phyloP scores from a whole-genome alignment of 225 moss, liverwort and hornwort species.

The Rhytidiadelphus loreus region DNA sequence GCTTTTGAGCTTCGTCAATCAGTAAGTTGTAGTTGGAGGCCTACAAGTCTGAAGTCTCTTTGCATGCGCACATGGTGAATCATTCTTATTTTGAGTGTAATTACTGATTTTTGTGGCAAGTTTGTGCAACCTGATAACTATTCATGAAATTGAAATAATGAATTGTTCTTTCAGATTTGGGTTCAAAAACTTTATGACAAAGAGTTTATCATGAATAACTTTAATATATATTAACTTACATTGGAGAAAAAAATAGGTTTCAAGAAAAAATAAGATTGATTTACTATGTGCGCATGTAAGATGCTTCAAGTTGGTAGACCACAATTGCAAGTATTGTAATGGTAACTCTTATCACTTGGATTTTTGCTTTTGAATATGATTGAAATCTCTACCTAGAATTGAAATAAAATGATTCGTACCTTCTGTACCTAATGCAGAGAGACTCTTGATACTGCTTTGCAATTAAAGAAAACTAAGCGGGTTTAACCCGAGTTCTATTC shows the following conservation, averaged over 20 bases:
- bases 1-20: not conserved
- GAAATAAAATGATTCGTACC: not conserved
- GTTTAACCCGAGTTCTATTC: not conserved
- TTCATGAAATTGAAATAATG: not conserved
- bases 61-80: not conserved
- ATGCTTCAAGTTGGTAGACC: not conserved
- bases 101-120: not conserved
- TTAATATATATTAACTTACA: no score
- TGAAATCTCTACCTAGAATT: not conserved
- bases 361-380: not conserved
- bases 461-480: not conserved
- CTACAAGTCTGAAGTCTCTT: not conserved
- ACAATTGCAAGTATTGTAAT: not conserved
- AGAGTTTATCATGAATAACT: not conserved
- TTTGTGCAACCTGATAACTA: not conserved
- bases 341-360: no score
- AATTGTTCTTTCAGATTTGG: rapidly evolving
- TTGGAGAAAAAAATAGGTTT: rapidly evolving
- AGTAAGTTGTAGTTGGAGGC: not conserved
- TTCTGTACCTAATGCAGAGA: not conserved
- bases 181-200: rapidly evolving
- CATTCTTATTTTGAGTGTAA: not conserved
- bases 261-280: not conserved
- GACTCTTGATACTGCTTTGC: not conserved
- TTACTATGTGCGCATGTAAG: not conserved